Evolutionary conservation across 2,329 filamentous ascomycete genomes (phyloP), one percentile per base, ranked within the genome.

Genomic region (Alternaria ethzedia): DNA sequence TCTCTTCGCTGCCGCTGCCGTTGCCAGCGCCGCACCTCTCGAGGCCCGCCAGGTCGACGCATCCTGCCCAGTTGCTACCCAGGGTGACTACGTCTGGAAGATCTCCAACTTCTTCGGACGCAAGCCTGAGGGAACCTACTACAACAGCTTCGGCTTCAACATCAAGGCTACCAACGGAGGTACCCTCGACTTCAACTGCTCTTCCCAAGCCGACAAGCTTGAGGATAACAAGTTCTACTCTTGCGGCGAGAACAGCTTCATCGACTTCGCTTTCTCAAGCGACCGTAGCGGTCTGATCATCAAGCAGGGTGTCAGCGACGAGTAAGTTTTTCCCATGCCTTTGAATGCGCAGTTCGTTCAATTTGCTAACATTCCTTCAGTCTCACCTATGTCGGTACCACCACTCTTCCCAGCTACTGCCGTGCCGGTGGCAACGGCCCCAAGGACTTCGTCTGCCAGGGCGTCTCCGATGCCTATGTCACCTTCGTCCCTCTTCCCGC

Each of bases 361-460:
- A n/a, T 26, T 17, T 56, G n/a, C 57, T 63, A 58, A 67, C 50
- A 41, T 13, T 28, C 26, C 25, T 9, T 11, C 32, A 69, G 67
- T 8, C 59, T 66, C 52, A 55, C 66, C 28, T 58, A 54, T 3
- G 43, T 65, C 25, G 70, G 46, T 52, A 71, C 70, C 13, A 57
- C 66, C 21, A 64, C 63, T n/a, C 20, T 68, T 0, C 67, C 65
- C 36, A 59, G 59, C 50, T 43, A 63, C 50, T 72, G 70, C 61
- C 67, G 57, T 52, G 63, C 59, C 12, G 70, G 69, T 12, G 66
- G 64, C 11, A 56, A 50, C 23, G 64, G 67, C 3, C 47, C 88
- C 23, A 83, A 89, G 64, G 84, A 87, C 52, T 85, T 95, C 75
- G 93, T 97, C 73, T 84, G 91, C 70, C 86, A 90, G 49, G 94